Conservation (phyloP, 2,329 filamentous ascomycete genomes). For the Orbilia quercus region DNA sequence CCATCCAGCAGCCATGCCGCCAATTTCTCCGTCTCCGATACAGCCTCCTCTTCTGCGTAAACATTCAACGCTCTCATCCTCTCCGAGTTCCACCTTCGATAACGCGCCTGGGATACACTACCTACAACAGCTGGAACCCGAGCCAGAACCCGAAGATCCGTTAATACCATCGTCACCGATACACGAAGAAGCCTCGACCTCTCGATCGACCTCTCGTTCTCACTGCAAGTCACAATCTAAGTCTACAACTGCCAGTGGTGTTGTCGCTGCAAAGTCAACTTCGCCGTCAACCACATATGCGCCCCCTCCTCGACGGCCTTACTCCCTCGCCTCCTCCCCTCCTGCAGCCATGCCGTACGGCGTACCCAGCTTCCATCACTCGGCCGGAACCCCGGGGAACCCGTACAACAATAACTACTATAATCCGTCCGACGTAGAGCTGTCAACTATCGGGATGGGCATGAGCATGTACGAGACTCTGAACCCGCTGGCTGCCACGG, state of each 20-base stretch:
- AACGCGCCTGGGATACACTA: conserved; percentile 52
- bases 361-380: conserved; percentile 50
- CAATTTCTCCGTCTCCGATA: conserved; percentile 37
- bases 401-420: conserved; percentile 39
- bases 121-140: conserved; percentile 45
- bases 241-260: not conserved
- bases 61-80: conserved; percentile 31
- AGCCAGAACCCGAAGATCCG: conserved; percentile 20
- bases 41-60: conserved; percentile 25
- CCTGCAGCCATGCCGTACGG: conserved; percentile 41
- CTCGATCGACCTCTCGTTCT: conserved; percentile 4
- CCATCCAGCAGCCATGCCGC: conserved; percentile 19
- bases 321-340: not conserved
- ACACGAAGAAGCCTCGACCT: not conserved
- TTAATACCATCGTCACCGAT: conserved; percentile 30
- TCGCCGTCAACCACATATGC: conserved; percentile 9
- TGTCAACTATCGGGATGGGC: conserved; percentile 50
- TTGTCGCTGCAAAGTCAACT: not conserved
- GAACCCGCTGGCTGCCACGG: conserved; percentile 40
- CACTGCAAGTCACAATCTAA: conserved; percentile 1
- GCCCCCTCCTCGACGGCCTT: conserved; percentile 5
- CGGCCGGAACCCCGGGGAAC: conserved; percentile 31
- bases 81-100: conserved; percentile 37
- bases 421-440: conserved; percentile 46
- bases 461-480: conserved; percentile 55